These are phyloP conservation scores for Lasiodiplodia sp. DNA, from an alignment of 2,329 filamentous ascomycete species.

Conservation along the genomic window DNA sequence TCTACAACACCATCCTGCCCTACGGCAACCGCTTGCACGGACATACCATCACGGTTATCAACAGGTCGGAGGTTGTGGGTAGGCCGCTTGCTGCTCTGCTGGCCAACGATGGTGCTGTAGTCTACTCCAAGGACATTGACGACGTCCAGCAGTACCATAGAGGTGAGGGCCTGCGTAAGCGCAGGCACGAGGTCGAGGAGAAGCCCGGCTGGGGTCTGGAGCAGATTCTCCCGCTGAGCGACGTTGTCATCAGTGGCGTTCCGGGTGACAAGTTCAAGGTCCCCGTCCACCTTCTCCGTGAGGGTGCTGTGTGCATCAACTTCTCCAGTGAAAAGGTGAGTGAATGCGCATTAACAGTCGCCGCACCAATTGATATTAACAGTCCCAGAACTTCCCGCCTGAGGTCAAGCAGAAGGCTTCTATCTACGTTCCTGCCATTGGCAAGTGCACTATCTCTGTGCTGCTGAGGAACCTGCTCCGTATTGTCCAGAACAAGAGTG, in stretches of 20 bases:
- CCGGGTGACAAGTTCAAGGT: constrained; percentile 90
- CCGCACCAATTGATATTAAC: background rate
- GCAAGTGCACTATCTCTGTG: constrained; percentile 96
- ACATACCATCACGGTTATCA: constrained; percentile 94
- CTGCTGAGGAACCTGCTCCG: constrained; percentile 83
- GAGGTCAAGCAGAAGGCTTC: constrained; percentile 94
- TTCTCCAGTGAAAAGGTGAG: constrained; percentile 86
- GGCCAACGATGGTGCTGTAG: constrained; percentile 93
- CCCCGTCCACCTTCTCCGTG: constrained; percentile 79
- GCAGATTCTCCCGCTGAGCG: constrained; percentile 84
- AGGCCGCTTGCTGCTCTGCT: constrained; percentile 89
- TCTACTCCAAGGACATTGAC: constrained; percentile 93
- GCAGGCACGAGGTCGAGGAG: constrained; percentile 85
- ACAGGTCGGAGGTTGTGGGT: constrained; percentile 94
- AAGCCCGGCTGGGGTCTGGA: constrained; percentile 81
- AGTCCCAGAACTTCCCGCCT: constrained; percentile 77
- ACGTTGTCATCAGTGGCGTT: constrained; percentile 94
- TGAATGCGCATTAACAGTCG: background rate
- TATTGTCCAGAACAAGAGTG: constrained; percentile 53
- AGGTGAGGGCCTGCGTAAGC: constrained; percentile 84
- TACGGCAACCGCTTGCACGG: constrained; percentile 93
- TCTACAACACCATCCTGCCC: constrained; percentile 94
- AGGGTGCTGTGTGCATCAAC: constrained; percentile 98
- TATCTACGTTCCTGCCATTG: constrained; percentile 95
- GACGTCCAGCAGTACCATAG: constrained; percentile 92